Base-by-base conservation (phyloP, 129 eudicot genomes). In the Arctium minus region DNA sequence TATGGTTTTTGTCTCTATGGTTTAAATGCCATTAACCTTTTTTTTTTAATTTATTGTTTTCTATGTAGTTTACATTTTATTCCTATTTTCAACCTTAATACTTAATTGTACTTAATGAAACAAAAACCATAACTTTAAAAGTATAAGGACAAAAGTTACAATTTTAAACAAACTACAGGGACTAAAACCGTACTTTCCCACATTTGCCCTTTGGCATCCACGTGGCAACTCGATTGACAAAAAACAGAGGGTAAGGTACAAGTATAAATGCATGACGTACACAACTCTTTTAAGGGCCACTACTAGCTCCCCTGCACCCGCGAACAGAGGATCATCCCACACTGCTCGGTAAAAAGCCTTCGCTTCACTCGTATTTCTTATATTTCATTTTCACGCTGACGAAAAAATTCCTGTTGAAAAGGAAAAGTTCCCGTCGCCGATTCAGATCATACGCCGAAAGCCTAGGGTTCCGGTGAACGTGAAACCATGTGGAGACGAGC, bases 381-480 rank as follows among this genome's bases (percentile, higher is more conserved):
- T 74, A 82, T 74, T 64, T 65, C 75, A 39, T 40, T 75, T 82
- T 75, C 67, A 81, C 79, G 9, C 48, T 73, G 10, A 78, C 73
- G 1, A 80, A 70, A 44, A 44, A 32, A 44, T 48, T 70, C 50
- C 32, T 9, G 44, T 8, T 60, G 17, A 22, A 37, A 70, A 44
- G 29, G 31, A 83, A 71, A 71, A 77, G 73, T 77, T 76, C 77
- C 82, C 78, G 78, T 83, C 78, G 74, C 74, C 82, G 44, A 83
- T 83, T 79, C 83, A 79, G 83, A 84, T 84, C 87, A 84, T 73
- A 32, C 12, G 33, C 74, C 80, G 48, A 72, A 70, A 60, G 48
- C 76, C 83, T 79, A 79, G 84, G 83, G 84, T 84, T 79, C 80
- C 84, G 87, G 83, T 79, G 76, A 79, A 73, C 31, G 15, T 17